A percentile compares a stretch with the other conserved stretches of the same genome.
Evolutionary conservation across 2,329 filamentous ascomycete genomes (phyloP).

Genomic region (Pestalotiopsis sp.): DNA sequence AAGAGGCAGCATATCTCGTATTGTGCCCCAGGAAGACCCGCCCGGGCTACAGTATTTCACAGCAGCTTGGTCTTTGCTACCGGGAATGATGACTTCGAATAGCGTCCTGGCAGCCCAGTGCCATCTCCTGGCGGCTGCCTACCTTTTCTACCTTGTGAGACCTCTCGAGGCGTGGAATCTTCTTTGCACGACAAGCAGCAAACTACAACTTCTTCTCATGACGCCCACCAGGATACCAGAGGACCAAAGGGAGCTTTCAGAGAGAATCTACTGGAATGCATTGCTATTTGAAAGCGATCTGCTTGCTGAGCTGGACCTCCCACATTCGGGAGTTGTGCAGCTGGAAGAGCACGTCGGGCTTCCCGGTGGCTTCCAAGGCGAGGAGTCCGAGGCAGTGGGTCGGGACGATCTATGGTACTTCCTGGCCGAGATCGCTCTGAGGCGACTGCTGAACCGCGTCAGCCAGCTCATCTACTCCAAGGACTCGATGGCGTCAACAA

Average conservation of each 20-base stretch:
- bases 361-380: constrained; percentile 77
- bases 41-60: constrained; percentile 81
- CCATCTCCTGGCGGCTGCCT: constrained; percentile 78
- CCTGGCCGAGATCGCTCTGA: constrained; percentile 78
- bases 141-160: constrained; percentile 80
- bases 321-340: constrained; percentile 80
- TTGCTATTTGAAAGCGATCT: constrained; percentile 81
- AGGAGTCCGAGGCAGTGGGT: constrained; percentile 64
- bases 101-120: constrained; percentile 79
- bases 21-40: constrained; percentile 69
- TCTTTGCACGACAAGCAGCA: constrained; percentile 78
- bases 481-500: constrained; percentile 70
- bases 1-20: constrained; percentile 74
- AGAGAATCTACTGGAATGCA: constrained; percentile 84
- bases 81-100: constrained; percentile 78
- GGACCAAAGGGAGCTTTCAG: constrained; percentile 71
- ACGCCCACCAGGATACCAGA: constrained; percentile 71
- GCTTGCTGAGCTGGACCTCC: constrained; percentile 77
- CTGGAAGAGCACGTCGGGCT: constrained; percentile 81
- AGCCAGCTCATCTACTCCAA: constrained; percentile 81
- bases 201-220: constrained; percentile 77
- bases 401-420: constrained; percentile 87
- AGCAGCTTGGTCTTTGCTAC: constrained; percentile 77
- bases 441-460: constrained; percentile 75
- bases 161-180: constrained; percentile 84